Evolutionary conservation across 139 green algal genomes (phyloP), one percentile per base, ranked within the genome.

Genomic region (Coelastrella sp.): DNA sequence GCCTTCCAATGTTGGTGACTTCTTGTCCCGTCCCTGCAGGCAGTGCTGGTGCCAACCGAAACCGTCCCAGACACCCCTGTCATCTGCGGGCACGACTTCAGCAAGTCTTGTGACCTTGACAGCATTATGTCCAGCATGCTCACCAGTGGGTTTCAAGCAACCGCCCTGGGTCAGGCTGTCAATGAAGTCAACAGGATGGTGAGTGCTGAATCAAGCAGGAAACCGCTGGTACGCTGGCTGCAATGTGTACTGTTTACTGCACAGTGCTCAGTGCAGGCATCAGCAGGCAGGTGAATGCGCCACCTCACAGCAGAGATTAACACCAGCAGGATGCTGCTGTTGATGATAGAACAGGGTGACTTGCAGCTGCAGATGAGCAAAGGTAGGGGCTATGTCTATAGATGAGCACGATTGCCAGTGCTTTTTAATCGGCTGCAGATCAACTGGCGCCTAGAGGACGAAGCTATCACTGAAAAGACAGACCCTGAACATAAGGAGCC

Each of bases 141-240:
- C 3, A 95, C 90, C 25, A 97, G 95, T 0, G 97, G 97, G 12
- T 98, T 97, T 73, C 97, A 99, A 87, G 98, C 98, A 11, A 98
- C 96, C 3, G 90, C 94, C 0, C 91, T 99, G 63, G 98, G 97
- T 0, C 93, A 97, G 72, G 98, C 97, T 4, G 88, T 99, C 12
- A 78, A 97, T 1, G 98, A 99, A 83, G 92, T 99, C 92, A 99
- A 99, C 87, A 93, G 96, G 20, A 99, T 99, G 98, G 95, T 99
- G 81, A 68, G 93, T 10, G 14, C 12, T 25, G 27, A 19, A 8
- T 9, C 35, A 49, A 49, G 35, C 35, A 49, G 35, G 35, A 49
- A 49, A 49, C 35, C 3, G 35, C 35, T 49, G 35, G 35, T 49
- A 49, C 35, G 35, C 35, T 49, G 35, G 35, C 35, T 49, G 35